Percentiles rank a stretch among this genome's conserved stretches.
phyloP scores from a whole-genome alignment of 106 monocot genomes.

The Dioscorea alata region DNA sequence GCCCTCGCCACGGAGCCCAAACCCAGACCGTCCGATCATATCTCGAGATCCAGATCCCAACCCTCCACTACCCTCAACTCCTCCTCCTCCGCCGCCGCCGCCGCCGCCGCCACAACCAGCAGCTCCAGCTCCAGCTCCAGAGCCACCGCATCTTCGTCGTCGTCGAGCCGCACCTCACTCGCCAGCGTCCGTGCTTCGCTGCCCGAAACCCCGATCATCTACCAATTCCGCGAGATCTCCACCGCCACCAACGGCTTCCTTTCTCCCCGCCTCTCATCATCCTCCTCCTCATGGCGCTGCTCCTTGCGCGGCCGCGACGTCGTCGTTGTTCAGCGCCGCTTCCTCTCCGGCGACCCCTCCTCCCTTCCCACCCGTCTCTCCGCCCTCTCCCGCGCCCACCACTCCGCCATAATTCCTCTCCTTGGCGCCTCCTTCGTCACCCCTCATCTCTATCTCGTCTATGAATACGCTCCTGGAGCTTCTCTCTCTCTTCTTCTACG shows the following conservation, averaged over 20 bases:
- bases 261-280: conserved; percentile 15
- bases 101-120: not conserved
- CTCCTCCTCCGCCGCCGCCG: not conserved
- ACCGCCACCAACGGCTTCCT: conserved; percentile 41
- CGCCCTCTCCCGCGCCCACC: conserved; percentile 33
- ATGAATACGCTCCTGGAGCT: conserved; percentile 46
- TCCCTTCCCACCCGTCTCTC: conserved; percentile 24
- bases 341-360: conserved; percentile 12
- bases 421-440: conserved; percentile 42
- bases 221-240: conserved; percentile 31
- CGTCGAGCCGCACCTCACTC: conserved; percentile 23
- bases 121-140: not conserved
- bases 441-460: conserved; percentile 52
- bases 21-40: not conserved
- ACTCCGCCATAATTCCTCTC: conserved; percentile 41
- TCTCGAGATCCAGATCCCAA: not conserved
- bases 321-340: conserved; percentile 35
- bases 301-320: conserved; percentile 33
- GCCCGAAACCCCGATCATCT: conserved; percentile 20
- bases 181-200: conserved; percentile 20
- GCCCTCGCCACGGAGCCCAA: not conserved
- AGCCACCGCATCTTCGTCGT: conserved; percentile 4
- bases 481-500: conserved; percentile 19
- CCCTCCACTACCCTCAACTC: not conserved
- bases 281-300: conserved; percentile 44